Conservation (phyloP, 2,329 filamentous ascomycete genomes). For the Fusarium vanettenii region DNA sequence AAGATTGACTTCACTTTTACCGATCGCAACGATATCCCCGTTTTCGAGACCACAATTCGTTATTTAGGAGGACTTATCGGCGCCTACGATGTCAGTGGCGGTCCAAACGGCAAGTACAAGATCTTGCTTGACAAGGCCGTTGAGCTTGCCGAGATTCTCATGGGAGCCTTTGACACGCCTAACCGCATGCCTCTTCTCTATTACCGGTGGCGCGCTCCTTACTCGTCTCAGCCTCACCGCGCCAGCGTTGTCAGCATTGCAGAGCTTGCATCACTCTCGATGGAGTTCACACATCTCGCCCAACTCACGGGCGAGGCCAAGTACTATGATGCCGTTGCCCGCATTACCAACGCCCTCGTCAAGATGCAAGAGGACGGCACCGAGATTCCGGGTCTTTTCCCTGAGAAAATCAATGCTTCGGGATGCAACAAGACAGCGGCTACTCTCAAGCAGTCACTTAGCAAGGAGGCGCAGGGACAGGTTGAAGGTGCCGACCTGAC, state of each 20-base stretch:
- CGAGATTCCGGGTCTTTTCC: constrained; percentile 82
- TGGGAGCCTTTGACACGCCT: constrained; percentile 88
- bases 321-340: constrained; percentile 91
- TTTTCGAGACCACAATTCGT: constrained; percentile 93
- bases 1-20: constrained; percentile 87
- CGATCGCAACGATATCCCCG: constrained; percentile 75
- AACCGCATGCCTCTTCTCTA: constrained; percentile 91
- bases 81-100: constrained; percentile 87
- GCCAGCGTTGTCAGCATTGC: constrained; percentile 70
- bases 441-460: constrained; percentile 44
- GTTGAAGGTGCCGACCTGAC: constrained; percentile 47
- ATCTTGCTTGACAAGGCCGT: constrained; percentile 81
- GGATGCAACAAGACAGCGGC: constrained; percentile 75
- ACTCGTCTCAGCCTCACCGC: constrained; percentile 71
- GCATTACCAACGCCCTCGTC: constrained; percentile 84
- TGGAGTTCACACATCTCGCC: constrained; percentile 91
- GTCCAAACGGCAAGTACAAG: constrained; percentile 64
- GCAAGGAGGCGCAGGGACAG: constrained; percentile 50
- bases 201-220: constrained; percentile 80
- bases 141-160: constrained; percentile 83
- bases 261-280: constrained; percentile 82
- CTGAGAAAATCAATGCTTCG: constrained; percentile 79
- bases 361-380: constrained; percentile 78
- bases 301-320: constrained; percentile 84
- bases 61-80: constrained; percentile 88